Evolutionary conservation across 345 rosid species (phyloP), one percentile per base, ranked within the genome.

Genomic region (Aegle marmelos): DNA sequence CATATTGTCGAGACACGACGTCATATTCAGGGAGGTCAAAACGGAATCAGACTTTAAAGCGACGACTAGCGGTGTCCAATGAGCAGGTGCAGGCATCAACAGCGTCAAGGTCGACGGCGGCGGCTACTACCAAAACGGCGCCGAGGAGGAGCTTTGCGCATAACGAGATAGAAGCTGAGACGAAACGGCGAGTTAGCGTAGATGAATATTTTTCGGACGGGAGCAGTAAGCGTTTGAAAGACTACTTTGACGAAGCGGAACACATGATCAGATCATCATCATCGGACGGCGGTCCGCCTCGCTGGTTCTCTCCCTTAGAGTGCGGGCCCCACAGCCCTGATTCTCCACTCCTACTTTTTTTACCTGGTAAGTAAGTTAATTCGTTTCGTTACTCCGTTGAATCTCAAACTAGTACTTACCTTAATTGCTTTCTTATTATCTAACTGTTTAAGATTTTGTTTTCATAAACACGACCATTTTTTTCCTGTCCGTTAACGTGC

Each of bases 251-350:
- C 4, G 86, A 84, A 77, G 76, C 86, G 1, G 75, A 68, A 76
- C 83, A 76, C 37, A 70, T 85, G 30, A 48, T 84, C 19, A 48
- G 81, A 78, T 79, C 89, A 24, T 58, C 50, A 45, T 45, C 62
- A 24, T 24, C 6, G 16, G 89, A 80, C 56, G 84, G 86, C 9
- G 91, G 92, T 45, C 88, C 86, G 28, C 92, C 94, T 34, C 82
- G 92, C 59, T 91, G 92, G 94, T 87, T 91, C 85, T 84, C 88
- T 27, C 92, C 94, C 1, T 68, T 88, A 69, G 89, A 89, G 59
- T 85, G 87, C 31, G 76, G 73, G 2, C 60, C 81, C 36, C 82
- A 71, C 9, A 37, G 79, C 34, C 71, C 21, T 1, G 50, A 75
- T 57, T 87, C 86, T 69, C 94, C 94, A 76, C 80, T 89, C 48